These are phyloP conservation scores for Apiospora phragmitis DNA, from an alignment of 2,329 filamentous ascomycete genomes.

Conservation along the genomic window DNA sequence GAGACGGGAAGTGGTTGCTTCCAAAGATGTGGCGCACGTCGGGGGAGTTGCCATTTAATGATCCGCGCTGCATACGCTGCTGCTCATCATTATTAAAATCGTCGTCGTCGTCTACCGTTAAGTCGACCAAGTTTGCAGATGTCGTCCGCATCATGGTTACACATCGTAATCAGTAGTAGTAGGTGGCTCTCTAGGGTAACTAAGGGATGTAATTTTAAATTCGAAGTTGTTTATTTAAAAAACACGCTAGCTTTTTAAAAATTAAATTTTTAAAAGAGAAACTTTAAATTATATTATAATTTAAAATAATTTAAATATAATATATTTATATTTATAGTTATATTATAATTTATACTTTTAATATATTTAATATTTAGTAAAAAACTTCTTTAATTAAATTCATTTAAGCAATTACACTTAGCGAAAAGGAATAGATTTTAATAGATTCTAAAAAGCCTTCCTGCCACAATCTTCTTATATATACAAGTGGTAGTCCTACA, in stretches of 20 bases:
- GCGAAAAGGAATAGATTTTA: background rate
- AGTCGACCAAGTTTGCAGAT: background rate
- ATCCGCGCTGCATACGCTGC: background rate
- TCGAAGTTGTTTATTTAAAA: constrained; percentile 10
- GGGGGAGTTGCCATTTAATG: background rate
- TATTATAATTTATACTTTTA: background rate
- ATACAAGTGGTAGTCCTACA: background rate
- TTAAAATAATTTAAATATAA: constrained; percentile 14
- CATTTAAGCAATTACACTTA: background rate
- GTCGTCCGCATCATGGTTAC: background rate
- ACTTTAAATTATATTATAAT: constrained; percentile 14
- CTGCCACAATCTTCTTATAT: background rate
- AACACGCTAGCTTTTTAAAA: constrained; percentile 12
- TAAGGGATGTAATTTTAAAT: background rate
- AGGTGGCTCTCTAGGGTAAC: background rate
- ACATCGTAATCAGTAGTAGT: background rate
- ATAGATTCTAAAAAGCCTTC: background rate
- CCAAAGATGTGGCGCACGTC: background rate
- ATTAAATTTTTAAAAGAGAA: constrained; percentile 13
- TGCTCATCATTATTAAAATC: background rate
- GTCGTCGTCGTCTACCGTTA: background rate
- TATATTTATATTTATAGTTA: background rate
- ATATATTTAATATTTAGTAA: background rate
- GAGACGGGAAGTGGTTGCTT: background rate
- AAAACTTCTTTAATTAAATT: background rate